Evolutionary conservation across 2,329 filamentous ascomycete genomes (phyloP).

Genomic region (Xylaria sp.): DNA sequence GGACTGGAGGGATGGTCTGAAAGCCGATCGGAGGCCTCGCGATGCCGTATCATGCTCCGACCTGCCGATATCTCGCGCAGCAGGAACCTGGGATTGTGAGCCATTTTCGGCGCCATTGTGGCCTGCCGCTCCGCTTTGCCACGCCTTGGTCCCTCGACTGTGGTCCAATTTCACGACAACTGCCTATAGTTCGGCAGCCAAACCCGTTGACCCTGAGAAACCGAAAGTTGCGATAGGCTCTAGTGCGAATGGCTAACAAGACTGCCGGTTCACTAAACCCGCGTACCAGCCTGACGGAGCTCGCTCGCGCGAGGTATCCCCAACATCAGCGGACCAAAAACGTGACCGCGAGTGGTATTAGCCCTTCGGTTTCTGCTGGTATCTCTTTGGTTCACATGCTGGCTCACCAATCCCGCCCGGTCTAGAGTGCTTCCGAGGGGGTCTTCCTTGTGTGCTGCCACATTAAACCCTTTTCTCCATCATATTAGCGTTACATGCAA

Average conservation of each 20-base stretch:
- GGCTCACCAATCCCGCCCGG: neutral
- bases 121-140: neutral
- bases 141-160: neutral
- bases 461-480: neutral
- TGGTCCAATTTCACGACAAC: neutral
- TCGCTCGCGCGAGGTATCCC: neutral
- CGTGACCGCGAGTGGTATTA: neutral
- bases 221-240: neutral
- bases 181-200: neutral
- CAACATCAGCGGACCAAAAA: neutral
- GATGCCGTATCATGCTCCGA: neutral
- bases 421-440: no score
- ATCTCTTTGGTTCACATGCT: neutral
- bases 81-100: neutral
- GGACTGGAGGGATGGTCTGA: neutral
- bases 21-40: neutral
- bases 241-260: neutral
- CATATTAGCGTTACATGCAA: neutral
- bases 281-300: neutral
- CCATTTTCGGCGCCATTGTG: neutral
- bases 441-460: neutral
- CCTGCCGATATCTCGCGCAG: neutral
- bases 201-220: neutral
- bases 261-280: neutral
- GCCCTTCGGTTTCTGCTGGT: neutral